phyloP scores from a whole-genome alignment of 2,329 filamentous ascomycete genomes.

The Penicillium sclerotigenum region DNA sequence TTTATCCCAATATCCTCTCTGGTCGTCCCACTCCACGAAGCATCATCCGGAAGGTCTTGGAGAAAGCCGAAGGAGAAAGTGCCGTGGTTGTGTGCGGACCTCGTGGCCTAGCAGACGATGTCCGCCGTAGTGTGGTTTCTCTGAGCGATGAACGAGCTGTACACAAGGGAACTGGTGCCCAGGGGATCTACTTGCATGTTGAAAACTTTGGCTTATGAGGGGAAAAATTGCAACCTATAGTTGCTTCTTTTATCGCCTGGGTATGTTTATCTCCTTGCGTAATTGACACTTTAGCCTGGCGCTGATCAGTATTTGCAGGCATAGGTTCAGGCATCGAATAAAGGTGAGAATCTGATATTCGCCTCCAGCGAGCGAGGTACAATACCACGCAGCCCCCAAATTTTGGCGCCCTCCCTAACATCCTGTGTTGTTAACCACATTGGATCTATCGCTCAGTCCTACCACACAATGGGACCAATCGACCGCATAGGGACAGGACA shows the following conservation, averaged over 20 bases:
- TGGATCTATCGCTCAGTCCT: background rate
- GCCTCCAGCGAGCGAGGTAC: background rate
- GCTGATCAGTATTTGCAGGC: background rate
- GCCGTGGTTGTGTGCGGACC: slow-evolving; percentile 63
- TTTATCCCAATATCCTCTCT: slow-evolving; percentile 35
- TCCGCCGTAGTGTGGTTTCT: slow-evolving; percentile 53
- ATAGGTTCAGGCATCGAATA: background rate
- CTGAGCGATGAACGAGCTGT: slow-evolving; percentile 64
- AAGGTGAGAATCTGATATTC: background rate
- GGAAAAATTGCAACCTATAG: background rate
- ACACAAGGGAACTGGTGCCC: slow-evolving; percentile 64
- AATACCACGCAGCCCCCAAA: background rate
- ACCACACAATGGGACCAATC: background rate
- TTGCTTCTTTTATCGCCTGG: background rate
- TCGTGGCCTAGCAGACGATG: slow-evolving; percentile 52
- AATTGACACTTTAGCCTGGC: background rate
- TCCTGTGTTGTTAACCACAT: background rate
- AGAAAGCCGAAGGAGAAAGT: slow-evolving; percentile 60
- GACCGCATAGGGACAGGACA: background rate
- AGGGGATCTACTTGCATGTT: slow-evolving; percentile 60
- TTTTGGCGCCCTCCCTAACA: background rate
- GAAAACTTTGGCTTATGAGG: slow-evolving; percentile 53
- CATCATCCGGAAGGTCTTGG: slow-evolving; percentile 55
- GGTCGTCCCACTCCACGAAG: slow-evolving; percentile 53
- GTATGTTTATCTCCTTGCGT: background rate